phyloP scores from a whole-genome alignment of 2,329 filamentous ascomycete genomes.

The Colletotrichum truncatum region DNA sequence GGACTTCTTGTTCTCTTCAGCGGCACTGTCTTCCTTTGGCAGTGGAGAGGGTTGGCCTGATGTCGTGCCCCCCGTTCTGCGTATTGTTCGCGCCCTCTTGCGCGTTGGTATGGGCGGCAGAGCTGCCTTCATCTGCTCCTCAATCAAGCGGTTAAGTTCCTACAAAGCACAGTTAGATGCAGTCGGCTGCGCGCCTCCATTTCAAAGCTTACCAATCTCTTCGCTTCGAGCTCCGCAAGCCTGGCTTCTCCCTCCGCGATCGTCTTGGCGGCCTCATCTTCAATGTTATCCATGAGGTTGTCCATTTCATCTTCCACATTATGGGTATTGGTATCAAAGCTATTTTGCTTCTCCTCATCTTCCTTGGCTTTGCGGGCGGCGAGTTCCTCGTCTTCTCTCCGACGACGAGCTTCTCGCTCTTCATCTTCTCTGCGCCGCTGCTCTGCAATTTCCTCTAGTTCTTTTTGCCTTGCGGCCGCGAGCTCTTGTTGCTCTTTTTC shows the following conservation, averaged over 20 bases:
- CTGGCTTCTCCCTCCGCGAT: conserved; percentile 43
- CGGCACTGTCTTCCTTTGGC: background rate
- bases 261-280: conserved; percentile 39
- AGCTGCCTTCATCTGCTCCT: conserved; percentile 48
- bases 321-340: conserved; percentile 39
- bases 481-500: conserved; percentile 41
- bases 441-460: conserved; percentile 44
- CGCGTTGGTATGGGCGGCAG: conserved; percentile 39
- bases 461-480: conserved; percentile 37
- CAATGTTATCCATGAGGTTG: conserved; percentile 42
- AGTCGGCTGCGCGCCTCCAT: background rate
- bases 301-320: conserved; percentile 48
- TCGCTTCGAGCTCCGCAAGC: conserved; percentile 44
- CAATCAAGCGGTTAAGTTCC: conserved; percentile 54
- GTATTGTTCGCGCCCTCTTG: conserved; percentile 22
- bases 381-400: conserved; percentile 47
- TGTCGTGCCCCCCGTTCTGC: background rate
- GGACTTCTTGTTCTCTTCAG: background rate
- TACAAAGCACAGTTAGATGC: conserved; percentile 29
- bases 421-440: conserved; percentile 51
- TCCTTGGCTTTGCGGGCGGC: conserved; percentile 37
- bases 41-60: conserved; percentile 13
- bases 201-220: conserved; percentile 36
- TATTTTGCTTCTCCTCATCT: conserved; percentile 41
- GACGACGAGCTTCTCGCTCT: conserved; percentile 45